Evolutionary conservation across 306 rosid genomes (phyloP).

Genomic region (Vigna radiata): DNA sequence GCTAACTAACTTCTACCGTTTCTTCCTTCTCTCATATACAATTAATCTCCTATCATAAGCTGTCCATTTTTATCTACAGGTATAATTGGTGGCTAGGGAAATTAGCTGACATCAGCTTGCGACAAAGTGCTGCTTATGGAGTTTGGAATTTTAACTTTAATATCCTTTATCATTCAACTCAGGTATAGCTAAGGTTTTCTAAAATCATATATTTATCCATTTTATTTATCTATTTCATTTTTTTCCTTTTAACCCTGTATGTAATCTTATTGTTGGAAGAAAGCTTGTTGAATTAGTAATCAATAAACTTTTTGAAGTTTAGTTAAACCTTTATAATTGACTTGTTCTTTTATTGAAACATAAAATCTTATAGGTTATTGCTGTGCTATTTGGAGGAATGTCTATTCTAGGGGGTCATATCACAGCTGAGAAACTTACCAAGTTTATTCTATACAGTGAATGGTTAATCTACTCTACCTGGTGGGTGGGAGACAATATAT

Average conservation of each 20-base stretch:
- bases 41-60: too few species aligned
- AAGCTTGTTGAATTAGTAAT: constrained; percentile 18
- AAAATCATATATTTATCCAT: constrained; percentile 1
- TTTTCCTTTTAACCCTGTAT: constrained; percentile 27
- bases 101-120: constrained; percentile 85
- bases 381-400: constrained; percentile 91
- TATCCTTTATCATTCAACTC: constrained; percentile 90
- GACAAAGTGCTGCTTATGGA: constrained; percentile 92
- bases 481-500: constrained; percentile 97
- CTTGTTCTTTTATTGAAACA: constrained; percentile 44
- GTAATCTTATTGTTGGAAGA: constrained; percentile 9
- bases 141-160: constrained; percentile 88
- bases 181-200: constrained; percentile 57
- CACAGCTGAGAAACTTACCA: constrained; percentile 93
- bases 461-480: constrained; percentile 96
- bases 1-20: too few species aligned
- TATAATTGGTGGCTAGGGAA: constrained; percentile 82
- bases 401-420: constrained; percentile 86
- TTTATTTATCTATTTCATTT: neutral
- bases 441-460: constrained; percentile 92
- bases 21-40: too few species aligned
- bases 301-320: constrained; percentile 24
- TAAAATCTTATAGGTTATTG: constrained; percentile 66
- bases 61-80: constrained; percentile 52
- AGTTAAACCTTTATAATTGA: constrained; percentile 41